phyloP scores from a whole-genome alignment of 1,284 basidiomycete genomes.

The Cryptococcus sp. region DNA sequence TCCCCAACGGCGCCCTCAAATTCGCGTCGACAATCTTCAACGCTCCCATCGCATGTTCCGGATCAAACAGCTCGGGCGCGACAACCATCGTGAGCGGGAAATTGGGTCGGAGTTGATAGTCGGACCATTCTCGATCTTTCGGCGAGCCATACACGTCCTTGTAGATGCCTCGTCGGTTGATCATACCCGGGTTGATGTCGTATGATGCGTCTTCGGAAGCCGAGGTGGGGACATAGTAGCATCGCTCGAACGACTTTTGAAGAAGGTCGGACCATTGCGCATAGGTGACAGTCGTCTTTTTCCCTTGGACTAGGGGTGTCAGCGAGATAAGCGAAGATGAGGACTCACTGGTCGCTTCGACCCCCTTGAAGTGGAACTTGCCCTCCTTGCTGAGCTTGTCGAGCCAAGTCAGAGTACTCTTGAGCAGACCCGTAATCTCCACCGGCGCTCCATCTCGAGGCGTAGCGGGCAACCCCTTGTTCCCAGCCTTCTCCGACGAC shows the following conservation, averaged over 20 bases:
- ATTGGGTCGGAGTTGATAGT: conserved; percentile 91
- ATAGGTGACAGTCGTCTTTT: conserved; percentile 71
- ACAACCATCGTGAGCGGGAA: conserved; percentile 96
- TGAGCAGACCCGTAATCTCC: conserved; percentile 88
- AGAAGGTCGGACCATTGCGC: conserved; percentile 83
- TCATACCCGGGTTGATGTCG: conserved; percentile 62
- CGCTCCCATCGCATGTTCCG: conserved; percentile 68
- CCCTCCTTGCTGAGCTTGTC: conserved; percentile 60
- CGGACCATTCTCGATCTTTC: conserved; percentile 80
- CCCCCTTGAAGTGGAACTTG: conserved; percentile 85
- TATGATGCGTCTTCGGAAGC: conserved; percentile 67
- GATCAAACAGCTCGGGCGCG: conserved; percentile 89
- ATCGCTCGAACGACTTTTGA: conserved; percentile 79
- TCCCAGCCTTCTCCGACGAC: conserved; percentile 81
- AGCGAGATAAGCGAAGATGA: neutral
- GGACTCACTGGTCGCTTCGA: conserved; percentile 66
- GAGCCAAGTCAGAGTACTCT: conserved; percentile 89
- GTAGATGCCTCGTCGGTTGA: conserved; percentile 93
- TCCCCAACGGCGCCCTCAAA: conserved; percentile 76
- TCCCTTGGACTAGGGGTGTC: conserved; percentile 59
- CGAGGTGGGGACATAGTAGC: conserved; percentile 83
- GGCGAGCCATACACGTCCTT: conserved; percentile 95
- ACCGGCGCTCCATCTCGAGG: conserved; percentile 93
- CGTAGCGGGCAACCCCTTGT: conserved; percentile 88
- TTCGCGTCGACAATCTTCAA: conserved; percentile 69